These are phyloP conservation scores for Neurospora sp. DNA, from an alignment of 495 filamentous ascomycete species.

Conservation along the genomic window DNA sequence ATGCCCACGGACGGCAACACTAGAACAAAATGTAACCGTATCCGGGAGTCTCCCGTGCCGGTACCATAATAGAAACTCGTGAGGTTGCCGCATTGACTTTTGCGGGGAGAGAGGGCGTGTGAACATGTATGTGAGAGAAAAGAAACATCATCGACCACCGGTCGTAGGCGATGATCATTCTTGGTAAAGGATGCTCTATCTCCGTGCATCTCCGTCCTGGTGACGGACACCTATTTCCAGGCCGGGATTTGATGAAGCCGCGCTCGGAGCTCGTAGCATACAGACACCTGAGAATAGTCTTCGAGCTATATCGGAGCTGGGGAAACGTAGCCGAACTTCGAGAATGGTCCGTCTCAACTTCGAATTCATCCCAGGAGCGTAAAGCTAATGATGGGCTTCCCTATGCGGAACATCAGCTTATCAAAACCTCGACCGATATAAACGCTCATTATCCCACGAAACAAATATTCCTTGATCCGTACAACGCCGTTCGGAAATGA, in stretches of 20 bases:
- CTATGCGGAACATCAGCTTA: neutral
- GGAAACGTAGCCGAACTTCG: neutral
- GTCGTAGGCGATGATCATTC: neutral
- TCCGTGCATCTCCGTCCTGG: neutral
- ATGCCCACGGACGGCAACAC: neutral
- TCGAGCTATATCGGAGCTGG: neutral
- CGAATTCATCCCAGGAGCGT: neutral
- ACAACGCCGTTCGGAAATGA: neutral
- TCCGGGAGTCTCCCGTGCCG: neutral
- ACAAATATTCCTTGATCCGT: neutral
- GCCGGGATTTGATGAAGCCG: neutral
- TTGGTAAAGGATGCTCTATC: too few species aligned
- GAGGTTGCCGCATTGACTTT: neutral
- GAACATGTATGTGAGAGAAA: neutral
- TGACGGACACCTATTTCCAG: neutral
- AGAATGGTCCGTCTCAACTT: neutral
- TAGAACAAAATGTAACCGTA: neutral
- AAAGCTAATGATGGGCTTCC: neutral
- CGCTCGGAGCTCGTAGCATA: neutral
- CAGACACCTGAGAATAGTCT: neutral
- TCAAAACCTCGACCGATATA: too few species aligned
- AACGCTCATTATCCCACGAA: neutral
- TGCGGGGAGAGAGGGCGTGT: neutral
- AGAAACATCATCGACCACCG: neutral
- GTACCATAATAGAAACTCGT: neutral